Conservation (phyloP, 768 basidiomycete genomes). For the Boletus coccyginus region DNA sequence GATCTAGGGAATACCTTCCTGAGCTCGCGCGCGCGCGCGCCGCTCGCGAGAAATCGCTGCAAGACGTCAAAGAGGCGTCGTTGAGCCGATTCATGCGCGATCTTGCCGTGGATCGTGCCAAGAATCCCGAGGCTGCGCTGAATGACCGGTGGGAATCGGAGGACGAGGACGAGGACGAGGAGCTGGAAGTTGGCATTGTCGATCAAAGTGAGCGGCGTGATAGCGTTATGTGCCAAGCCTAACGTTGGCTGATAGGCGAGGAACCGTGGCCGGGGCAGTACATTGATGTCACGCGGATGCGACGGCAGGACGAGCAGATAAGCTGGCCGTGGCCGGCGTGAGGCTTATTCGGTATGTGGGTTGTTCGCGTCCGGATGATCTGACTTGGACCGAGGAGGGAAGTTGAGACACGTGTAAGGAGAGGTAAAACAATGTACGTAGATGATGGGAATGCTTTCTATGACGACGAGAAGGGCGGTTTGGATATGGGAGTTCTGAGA, state of each 20-base stretch:
- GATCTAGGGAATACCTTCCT: conserved; percentile 81
- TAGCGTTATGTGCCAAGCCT: conserved; percentile 5
- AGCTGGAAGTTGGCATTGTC: conserved; percentile 53
- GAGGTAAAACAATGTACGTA: conserved; percentile 1
- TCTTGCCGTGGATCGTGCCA: conserved; percentile 67
- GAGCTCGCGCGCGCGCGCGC: conserved; percentile 75
- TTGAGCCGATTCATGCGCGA: conserved; percentile 78
- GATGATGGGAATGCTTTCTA: conserved; percentile 14
- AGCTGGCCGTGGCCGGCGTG: conserved; percentile 74
- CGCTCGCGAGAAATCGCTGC: conserved; percentile 60
- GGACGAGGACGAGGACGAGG: conserved; percentile 49
- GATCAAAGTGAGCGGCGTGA: conserved; percentile 59
- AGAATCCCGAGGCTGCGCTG: conserved; percentile 54
- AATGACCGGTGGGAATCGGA: conserved; percentile 63
- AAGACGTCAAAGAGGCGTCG: conserved; percentile 70
- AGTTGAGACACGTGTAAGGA: background rate
- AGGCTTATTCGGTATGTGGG: conserved; percentile 4
- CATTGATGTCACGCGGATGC: conserved; percentile 66
- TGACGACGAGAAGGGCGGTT: conserved; percentile 9
- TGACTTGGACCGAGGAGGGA: too few species aligned
- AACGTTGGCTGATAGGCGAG: conserved; percentile 45
- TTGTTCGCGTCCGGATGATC: background rate
- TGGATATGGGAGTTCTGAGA: background rate
- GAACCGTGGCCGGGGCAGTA: conserved; percentile 72
- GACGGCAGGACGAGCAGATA: conserved; percentile 52